Percentiles rank a stretch among this genome's conserved stretches.
phyloP scores from a whole-genome alignment of 1,139 yeast genomes.

The Hyphopichia pseudoburtonii region DNA sequence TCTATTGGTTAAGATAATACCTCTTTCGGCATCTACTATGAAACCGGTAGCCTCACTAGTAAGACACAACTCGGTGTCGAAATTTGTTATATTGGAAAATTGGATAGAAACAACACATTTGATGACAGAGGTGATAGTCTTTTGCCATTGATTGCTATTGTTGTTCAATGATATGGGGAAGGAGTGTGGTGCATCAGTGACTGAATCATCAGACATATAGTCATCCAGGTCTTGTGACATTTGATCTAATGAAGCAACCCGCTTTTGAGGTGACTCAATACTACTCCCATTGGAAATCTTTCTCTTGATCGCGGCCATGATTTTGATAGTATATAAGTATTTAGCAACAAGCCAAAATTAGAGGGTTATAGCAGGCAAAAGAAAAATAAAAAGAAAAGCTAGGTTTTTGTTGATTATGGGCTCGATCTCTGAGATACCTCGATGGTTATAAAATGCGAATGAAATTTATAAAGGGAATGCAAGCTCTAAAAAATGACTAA shows the following conservation, averaged over 20 bases:
- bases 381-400: too few species aligned
- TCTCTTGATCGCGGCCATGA: conserved; percentile 3
- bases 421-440: too few species aligned
- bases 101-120: conserved; percentile 87
- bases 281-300: background rate
- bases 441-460: too few species aligned
- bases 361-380: too few species aligned
- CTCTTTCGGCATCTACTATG: conserved; percentile 81
- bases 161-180: conserved; percentile 7
- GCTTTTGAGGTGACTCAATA: conserved; percentile 1
- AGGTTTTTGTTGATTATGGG: too few species aligned
- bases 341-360: background rate
- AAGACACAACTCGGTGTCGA: conserved; percentile 80
- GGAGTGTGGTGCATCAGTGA: background rate
- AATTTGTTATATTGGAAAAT: conserved; percentile 81
- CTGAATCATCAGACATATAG: conserved; percentile 14
- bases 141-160: conserved; percentile 57
- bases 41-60: conserved; percentile 94
- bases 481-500: too few species aligned
- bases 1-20: conserved; percentile 85
- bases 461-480: too few species aligned
- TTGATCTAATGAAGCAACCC: background rate
- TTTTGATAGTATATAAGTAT: background rate
- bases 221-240: conserved; percentile 12
- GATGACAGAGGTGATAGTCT: conserved; percentile 79